phyloP scores from a whole-genome alignment of 2,329 filamentous ascomycete species.

The Pezicula neosporulosa region DNA sequence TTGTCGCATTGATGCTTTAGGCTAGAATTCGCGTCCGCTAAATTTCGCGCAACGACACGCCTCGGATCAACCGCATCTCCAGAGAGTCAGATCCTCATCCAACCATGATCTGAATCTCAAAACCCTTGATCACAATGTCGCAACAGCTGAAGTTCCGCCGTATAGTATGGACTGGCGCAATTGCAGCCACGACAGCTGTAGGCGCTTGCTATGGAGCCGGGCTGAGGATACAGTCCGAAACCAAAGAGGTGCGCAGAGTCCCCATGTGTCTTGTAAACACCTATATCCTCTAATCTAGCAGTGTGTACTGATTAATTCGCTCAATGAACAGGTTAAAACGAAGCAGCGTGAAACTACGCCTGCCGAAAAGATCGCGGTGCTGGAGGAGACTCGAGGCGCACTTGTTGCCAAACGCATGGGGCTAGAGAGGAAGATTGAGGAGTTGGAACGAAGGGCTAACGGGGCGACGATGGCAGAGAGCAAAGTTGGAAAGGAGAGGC shows the following conservation, averaged over 20 bases:
- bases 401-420: slow-evolving; percentile 44
- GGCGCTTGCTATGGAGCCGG: slow-evolving; percentile 58
- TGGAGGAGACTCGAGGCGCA: slow-evolving; percentile 35
- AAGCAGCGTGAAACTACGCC: slow-evolving; percentile 45
- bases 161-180: slow-evolving; percentile 49
- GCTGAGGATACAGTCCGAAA: slow-evolving; percentile 49
- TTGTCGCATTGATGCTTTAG: too few species aligned
- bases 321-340: slow-evolving; percentile 35
- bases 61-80: background rate
- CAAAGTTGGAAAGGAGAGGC: slow-evolving; percentile 20
- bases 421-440: slow-evolving; percentile 50
- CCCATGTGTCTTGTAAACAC: background rate
- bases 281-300: background rate
- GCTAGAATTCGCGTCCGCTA: too few species aligned
- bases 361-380: slow-evolving; percentile 50
- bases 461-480: slow-evolving; percentile 29
- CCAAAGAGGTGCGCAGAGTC: slow-evolving; percentile 40
- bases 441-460: slow-evolving; percentile 36
- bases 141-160: slow-evolving; percentile 38
- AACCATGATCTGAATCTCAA: background rate
- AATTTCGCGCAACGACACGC: background rate
- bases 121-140: background rate
- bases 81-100: background rate
- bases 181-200: slow-evolving; percentile 52
- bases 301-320: background rate